Evolutionary conservation across 2,329 filamentous ascomycete genomes (phyloP), one percentile per base, ranked within the genome.

Genomic region (Periglandula ipomoeae): DNA sequence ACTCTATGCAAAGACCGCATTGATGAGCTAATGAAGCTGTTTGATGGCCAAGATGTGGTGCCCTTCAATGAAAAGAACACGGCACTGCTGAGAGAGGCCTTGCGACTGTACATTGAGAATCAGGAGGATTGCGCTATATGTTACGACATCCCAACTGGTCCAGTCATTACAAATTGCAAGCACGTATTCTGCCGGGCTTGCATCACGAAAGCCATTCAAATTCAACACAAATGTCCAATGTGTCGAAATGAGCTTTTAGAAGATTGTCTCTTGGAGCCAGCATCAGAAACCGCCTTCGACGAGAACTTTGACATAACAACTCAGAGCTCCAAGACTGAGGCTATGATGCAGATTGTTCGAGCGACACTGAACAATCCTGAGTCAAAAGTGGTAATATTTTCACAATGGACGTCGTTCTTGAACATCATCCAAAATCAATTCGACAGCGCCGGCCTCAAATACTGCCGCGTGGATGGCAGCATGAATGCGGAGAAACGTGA

Each of bases 61-160:
- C 73, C 77, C 0, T 72, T 94, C 22, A 91, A 80, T 2, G 74
- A 79, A 0, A 83, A 89, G 62, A 94, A 91, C 59, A 70, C 78
- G 20, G 74, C 74, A 19, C 79, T 87, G 10, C 70, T 95, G 15
- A 87, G 90, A 58, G 78, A 85, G 48, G 78, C 90, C 45, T 74
- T 95, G 3, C 81, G 86, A 51, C 71, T 94, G 7, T 82, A 81
- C 53, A 85, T 91, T 48, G 87, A 94, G 54, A 84, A 75, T 41
- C 85, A 87, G 52, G 89, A 95, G 57, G 84, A 90, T 51, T 95
- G 90, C 59, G 75, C 87, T 0, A 78, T 95, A 46, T 95, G 90
- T 63, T 77, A 90, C 27, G 88, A 94, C 26, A 69, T 72, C 0
- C 72, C 91, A 3, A 79, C 80, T 23, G 70, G 78, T 3, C 87